A percentile compares a stretch with the other conserved stretches of the same genome.
Conservation (phyloP, 1,139 yeast species). For the Blastobotrys buckinghamii region DNA sequence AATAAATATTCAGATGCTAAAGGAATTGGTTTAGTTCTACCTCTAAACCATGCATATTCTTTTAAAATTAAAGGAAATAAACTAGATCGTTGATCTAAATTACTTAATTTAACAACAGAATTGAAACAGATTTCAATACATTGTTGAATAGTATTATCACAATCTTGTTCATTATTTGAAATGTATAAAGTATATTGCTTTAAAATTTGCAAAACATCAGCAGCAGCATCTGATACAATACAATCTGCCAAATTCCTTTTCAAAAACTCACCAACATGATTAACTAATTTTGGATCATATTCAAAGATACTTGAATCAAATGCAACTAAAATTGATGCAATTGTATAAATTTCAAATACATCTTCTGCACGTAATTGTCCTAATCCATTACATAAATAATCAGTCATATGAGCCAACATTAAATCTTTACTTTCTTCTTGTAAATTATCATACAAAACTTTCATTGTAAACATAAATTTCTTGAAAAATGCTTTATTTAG, state of each 20-base stretch:
- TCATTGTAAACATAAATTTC: conserved; percentile 13
- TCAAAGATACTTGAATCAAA: conserved; percentile 14
- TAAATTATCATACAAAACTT: conserved; percentile 12
- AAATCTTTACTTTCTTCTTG: conserved; percentile 3
- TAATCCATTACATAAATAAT: conserved; percentile 8
- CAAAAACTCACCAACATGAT: conserved; percentile 13
- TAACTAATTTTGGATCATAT: conserved; percentile 12
- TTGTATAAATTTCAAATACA: conserved; percentile 16
- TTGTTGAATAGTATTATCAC: conserved; percentile 13
- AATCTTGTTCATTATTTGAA: conserved; percentile 8
- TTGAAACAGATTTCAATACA: conserved; percentile 16
- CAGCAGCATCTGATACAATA: conserved; percentile 19
- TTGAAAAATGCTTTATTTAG: conserved; percentile 12
- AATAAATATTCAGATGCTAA: conserved; percentile 17
- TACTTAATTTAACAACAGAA: conserved; percentile 18
- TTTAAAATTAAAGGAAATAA: conserved; percentile 16
- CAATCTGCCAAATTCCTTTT: conserved; percentile 15
- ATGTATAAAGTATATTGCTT: conserved; percentile 12
- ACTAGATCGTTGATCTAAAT: conserved; percentile 23
- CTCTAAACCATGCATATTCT: conserved; percentile 15
- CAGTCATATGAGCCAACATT: conserved; percentile 10
- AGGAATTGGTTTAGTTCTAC: conserved; percentile 17
- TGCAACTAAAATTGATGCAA: conserved; percentile 11
- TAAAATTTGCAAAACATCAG: conserved; percentile 15
- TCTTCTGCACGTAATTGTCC: conserved; percentile 9